Evolutionary conservation across 345 rosid genomes (phyloP).

Genomic region (Eucalyptus erythrocorys): DNA sequence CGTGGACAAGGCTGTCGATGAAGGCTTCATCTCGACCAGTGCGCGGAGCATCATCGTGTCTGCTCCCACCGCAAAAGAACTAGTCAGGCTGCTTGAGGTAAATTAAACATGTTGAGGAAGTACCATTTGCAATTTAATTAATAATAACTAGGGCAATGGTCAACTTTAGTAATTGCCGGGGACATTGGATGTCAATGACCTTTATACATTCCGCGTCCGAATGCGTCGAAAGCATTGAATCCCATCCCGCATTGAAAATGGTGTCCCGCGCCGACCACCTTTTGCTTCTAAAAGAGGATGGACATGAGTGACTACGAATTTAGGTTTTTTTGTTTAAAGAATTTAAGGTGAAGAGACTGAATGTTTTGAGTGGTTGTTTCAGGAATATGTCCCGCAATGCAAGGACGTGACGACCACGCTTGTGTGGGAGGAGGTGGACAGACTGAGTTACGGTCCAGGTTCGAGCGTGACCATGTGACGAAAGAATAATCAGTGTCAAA

Average conservation of each 20-base stretch:
- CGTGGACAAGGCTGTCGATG: constrained; percentile 87
- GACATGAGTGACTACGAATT: not conserved
- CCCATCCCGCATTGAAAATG: not conserved
- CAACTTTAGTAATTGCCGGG: not conserved
- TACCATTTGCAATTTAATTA: not conserved
- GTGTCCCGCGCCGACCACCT: not conserved
- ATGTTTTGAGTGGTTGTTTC: not conserved
- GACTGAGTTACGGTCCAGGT: constrained; percentile 44
- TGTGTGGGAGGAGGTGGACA: constrained; percentile 81
- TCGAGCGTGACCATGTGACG: constrained; percentile 31
- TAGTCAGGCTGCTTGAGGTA: constrained; percentile 90
- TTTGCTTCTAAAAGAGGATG: not conserved
- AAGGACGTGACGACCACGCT: constrained; percentile 70
- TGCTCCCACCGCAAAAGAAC: constrained; percentile 69
- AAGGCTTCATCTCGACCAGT: constrained; percentile 77
- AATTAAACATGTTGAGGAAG: not conserved
- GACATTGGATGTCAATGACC: not conserved
- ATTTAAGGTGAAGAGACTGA: not conserved
- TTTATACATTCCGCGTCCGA: not conserved
- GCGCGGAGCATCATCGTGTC: constrained; percentile 88
- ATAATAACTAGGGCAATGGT: not conserved
- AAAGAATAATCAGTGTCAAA: not conserved
- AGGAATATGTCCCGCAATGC: constrained; percentile 74
- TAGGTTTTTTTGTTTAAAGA: not conserved
- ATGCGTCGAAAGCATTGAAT: not conserved